phyloP scores from a whole-genome alignment of 192 early-diverging fungal species.

The Entomortierella beljakovae region DNA sequence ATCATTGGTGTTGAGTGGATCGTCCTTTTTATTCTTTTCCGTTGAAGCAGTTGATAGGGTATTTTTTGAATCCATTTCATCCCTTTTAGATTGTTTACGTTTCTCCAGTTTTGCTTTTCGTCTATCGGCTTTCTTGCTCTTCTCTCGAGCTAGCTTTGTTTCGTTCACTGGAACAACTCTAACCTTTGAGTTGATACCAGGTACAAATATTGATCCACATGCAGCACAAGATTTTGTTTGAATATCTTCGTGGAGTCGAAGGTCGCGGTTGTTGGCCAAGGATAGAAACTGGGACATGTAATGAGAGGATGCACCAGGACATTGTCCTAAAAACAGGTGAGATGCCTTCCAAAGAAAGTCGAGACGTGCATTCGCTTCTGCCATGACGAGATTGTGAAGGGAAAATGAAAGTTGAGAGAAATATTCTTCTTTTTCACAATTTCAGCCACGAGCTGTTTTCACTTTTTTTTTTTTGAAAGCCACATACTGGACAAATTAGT shows the following conservation, averaged over 20 bases:
- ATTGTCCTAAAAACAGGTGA: constrained; percentile 45
- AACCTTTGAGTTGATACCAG: constrained; percentile 56
- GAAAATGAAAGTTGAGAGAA: too few relatives aligned
- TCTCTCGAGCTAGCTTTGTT: constrained; percentile 27
- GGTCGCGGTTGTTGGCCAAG: constrained; percentile 39
- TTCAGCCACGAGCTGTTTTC: too few relatives aligned
- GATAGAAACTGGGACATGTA: constrained; percentile 60
- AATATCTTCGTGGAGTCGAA: constrained; percentile 58
- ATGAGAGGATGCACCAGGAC: constrained; percentile 53
- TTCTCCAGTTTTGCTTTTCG: constrained; percentile 26
- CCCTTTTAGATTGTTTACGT: background rate
- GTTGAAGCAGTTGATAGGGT: too few relatives aligned
- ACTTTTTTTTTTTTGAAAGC: too few relatives aligned
- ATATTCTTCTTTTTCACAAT: too few relatives aligned
- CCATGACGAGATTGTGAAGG: constrained; percentile 20
- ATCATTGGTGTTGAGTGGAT: too few relatives aligned
- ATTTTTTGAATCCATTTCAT: too few relatives aligned
- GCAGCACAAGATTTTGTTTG: constrained; percentile 51
- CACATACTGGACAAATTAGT: too few relatives aligned
- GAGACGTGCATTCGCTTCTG: constrained; percentile 49
- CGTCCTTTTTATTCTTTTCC: too few relatives aligned
- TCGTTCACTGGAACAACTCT: constrained; percentile 32
- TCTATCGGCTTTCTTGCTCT: constrained; percentile 12
- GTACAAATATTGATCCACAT: constrained; percentile 60
- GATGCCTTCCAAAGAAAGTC: constrained; percentile 61